Evolutionary conservation across 768 basidiomycete species (phyloP), one percentile per base, ranked within the genome.

Genomic region (Pseudohyphozyma bogoriensis): DNA sequence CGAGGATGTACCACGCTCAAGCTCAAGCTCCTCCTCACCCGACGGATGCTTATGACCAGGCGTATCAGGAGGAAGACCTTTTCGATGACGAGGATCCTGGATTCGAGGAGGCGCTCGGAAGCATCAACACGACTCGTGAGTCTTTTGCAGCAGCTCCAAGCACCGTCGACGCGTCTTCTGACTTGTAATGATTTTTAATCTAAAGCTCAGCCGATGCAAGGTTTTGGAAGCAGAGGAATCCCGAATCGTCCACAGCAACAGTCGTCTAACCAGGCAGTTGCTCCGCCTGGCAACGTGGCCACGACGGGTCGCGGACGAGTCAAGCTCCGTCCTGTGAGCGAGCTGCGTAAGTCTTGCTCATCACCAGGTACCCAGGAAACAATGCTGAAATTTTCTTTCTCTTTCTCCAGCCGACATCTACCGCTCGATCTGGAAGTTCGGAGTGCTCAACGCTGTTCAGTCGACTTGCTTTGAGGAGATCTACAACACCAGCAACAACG

Each of bases 391-490:
- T 28, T 10, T 26, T 18, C 16, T 20, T 13, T 28, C 6, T 13
- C 18, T 24, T 3, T 15, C 16, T 20, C 31, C 59, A 93, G 92
- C 89, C 53, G 87, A 90, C 69, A 78, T 83, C 20, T 90, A 85
- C 73, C 82, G 87, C 20, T 76, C 79, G 0, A 76, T 89, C 2
- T 95, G 92, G 80, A 86, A 86, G 69, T 95, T 92, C 65, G 83
- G 83, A 0, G 81, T 85, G 4, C 96, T 96, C 78, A 97, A 97
- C 71, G 84, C 85, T 4, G 82, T 96, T 26, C 93, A 99, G 68
- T 89, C 87, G 18, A 78, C 77, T 32, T 90, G 87, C 71, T 88
- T 87, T 65, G 81, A 86, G 51, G 78, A 79, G 65, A 67, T 68
- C n/a, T 73, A 70, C 59, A 44, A 69, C 12, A 51, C 65, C 0